phyloP scores from a whole-genome alignment of 192 early-diverging fungal species.

The Podochytrium sp. region DNA sequence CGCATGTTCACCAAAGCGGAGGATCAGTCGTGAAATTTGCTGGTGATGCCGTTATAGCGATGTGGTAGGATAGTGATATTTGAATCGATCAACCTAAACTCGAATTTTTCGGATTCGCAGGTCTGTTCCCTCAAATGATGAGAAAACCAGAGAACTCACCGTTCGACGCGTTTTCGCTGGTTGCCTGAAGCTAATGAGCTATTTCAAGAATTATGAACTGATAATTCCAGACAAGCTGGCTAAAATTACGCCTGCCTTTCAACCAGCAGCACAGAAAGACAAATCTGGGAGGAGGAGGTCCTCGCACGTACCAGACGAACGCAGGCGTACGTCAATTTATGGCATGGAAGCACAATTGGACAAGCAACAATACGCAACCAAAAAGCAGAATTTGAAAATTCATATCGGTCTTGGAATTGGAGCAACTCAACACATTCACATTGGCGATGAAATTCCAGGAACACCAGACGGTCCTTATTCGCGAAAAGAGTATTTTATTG shows the following conservation, averaged over 20 bases:
- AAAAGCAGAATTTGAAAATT: conserved; percentile 27
- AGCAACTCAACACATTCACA: conserved; percentile 18
- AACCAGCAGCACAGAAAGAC: neutral
- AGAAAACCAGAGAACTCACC: neutral
- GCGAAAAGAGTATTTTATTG: conserved; percentile 35
- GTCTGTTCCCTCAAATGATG: neutral
- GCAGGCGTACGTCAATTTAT: neutral
- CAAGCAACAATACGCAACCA: conserved; percentile 14
- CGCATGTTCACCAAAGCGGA: conserved; percentile 22
- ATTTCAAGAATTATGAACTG: conserved; percentile 25
- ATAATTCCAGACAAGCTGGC: conserved; percentile 13
- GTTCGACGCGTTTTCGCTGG: conserved; percentile 11
- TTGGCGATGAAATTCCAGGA: neutral
- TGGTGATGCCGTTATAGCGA: conserved; percentile 30
- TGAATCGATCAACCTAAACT: neutral
- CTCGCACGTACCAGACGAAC: neutral
- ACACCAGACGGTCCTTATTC: neutral
- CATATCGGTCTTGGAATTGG: conserved; percentile 31
- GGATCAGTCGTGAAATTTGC: conserved; percentile 36
- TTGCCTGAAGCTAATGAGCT: conserved; percentile 22
- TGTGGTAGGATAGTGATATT: conserved; percentile 11
- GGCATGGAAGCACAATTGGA: neutral
- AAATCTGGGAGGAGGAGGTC: neutral
- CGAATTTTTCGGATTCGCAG: neutral
- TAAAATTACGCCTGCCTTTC: neutral